These are phyloP conservation scores for Steccherinum ochraceum DNA, from an alignment of 768 basidiomycete species.

Conservation along the genomic window DNA sequence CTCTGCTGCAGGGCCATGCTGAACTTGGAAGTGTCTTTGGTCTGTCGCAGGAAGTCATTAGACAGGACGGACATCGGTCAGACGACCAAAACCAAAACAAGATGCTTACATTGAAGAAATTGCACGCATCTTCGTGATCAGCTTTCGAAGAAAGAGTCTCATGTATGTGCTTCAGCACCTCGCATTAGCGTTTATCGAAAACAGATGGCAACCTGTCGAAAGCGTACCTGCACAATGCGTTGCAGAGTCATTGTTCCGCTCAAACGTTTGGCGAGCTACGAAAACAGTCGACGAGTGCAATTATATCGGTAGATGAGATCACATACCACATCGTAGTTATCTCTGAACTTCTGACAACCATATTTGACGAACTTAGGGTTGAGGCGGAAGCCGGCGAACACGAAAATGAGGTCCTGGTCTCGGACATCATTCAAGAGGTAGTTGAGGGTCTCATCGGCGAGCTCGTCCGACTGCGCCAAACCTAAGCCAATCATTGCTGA, in stretches of 20 bases:
- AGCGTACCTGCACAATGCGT: slow-evolving; percentile 35
- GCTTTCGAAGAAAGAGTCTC: slow-evolving; percentile 53
- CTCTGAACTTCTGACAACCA: slow-evolving; percentile 33
- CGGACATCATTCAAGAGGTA: slow-evolving; percentile 26
- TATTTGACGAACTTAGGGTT: slow-evolving; percentile 32
- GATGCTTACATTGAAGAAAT: slow-evolving; percentile 74
- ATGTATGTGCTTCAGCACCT: slow-evolving; percentile 20
- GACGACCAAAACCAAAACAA: background rate
- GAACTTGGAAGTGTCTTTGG: slow-evolving; percentile 67
- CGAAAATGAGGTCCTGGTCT: slow-evolving; percentile 27
- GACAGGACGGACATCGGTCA: slow-evolving; percentile 6
- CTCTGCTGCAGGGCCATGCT: slow-evolving; percentile 52
- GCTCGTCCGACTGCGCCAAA: slow-evolving; percentile 27
- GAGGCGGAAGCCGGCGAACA: slow-evolving; percentile 27
- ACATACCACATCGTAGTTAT: slow-evolving; percentile 32
- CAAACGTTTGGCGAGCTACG: slow-evolving; percentile 64
- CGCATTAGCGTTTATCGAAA: background rate
- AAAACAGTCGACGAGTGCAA: background rate
- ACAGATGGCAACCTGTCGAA: background rate
- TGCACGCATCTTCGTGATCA: slow-evolving; percentile 56
- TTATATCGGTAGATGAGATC: background rate
- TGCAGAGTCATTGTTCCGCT: slow-evolving; percentile 61
- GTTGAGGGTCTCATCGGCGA: slow-evolving; percentile 36
- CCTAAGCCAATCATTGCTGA: slow-evolving; percentile 55
- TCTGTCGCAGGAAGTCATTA: slow-evolving; percentile 25